Evolutionary conservation across 2,329 filamentous ascomycete genomes (phyloP), one percentile per base, ranked within the genome.

Genomic region (Thielaviopsis musarum): DNA sequence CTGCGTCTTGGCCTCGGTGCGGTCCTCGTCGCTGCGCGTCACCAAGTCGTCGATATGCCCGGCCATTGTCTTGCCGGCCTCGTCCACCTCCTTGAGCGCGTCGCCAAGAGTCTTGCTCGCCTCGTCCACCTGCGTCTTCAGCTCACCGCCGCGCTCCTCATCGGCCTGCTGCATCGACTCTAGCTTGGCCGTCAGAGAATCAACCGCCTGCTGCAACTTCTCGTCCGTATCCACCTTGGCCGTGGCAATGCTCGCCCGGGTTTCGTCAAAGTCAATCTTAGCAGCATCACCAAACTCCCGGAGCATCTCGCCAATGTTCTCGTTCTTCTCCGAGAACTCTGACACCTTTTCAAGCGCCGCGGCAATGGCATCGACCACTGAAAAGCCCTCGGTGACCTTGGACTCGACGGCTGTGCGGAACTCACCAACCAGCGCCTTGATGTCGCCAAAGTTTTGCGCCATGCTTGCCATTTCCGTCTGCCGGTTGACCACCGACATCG

Each of bases 31-130:
- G 13, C 88, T 75, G 68, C 87, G 88, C 63, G 73, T 74, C 64
- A 85, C 84, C 3, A 91, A 83, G 54, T 91, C 84, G 59, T 94
- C 88, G 15, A 95, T 85, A 64, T 85, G 84, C 57, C 79, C 81
- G 65, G 95, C 91, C 30, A 95, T 88, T 0, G 87, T 90, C 72
- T 88, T 88, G 7, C 88, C 91, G 52, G 93, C 89, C 66, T 89
- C 85, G 59, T 88, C 83, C 78, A 91, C 86, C 71, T 90, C 91
- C 67, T 95, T 88, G 60, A 91, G 80, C 0, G 87, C 85, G 58
- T 94, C 88, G 0, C 85, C 87, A 58, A 95, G 83, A 6, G 84
- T 85, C 41, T 82, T 82, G 7, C 89, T 88, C 54, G 96, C 83
- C 0, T 88, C 90, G 65, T 95, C 90, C 60, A 95, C 84, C 0